Evolutionary conservation across 1,284 basidiomycete genomes (phyloP).

Genomic region (Sparassis latifolia): DNA sequence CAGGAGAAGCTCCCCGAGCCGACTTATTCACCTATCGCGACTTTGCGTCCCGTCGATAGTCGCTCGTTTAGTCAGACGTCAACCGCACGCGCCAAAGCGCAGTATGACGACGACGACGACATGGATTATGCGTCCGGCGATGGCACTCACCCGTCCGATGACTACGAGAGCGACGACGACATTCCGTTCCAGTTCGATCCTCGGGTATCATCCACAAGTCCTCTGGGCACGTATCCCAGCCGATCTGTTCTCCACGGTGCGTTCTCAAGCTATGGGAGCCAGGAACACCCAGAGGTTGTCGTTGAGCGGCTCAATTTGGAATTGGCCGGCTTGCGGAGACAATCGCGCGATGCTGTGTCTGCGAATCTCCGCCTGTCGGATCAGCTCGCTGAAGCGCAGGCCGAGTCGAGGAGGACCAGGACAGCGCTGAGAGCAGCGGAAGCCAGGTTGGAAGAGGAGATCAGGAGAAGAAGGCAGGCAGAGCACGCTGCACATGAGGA

Average conservation of each 20-base stretch:
- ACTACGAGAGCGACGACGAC: conserved; percentile 60
- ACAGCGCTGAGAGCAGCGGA: conserved; percentile 47
- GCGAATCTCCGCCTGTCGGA: conserved; percentile 56
- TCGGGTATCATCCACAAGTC: conserved; percentile 24
- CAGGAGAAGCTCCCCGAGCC: conserved; percentile 5
- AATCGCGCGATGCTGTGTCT: conserved; percentile 58
- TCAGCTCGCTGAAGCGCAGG: conserved; percentile 54
- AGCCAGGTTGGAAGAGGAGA: conserved; percentile 53
- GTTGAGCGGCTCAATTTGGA: conserved; percentile 59
- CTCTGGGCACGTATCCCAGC: conserved; percentile 11
- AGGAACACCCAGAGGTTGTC: conserved; percentile 21
- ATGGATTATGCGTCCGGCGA: conserved; percentile 18
- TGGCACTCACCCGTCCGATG: conserved; percentile 17
- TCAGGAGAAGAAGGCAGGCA: conserved; percentile 46
- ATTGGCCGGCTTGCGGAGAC: conserved; percentile 50
- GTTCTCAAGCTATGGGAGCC: conserved; percentile 17
- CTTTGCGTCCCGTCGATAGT: conserved; percentile 25
- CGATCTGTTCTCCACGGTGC: conserved; percentile 19
- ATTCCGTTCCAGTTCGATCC: conserved; percentile 39
- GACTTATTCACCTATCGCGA: conserved; percentile 18
- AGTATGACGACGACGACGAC: conserved; percentile 25
- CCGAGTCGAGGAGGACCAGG: conserved; percentile 48
- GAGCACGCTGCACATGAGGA: conserved; percentile 50
- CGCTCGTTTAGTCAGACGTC: conserved; percentile 23
- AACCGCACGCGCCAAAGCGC: conserved; percentile 15